A percentile compares a stretch with the other conserved stretches of the same genome.
Conservation (phyloP, 2,329 filamentous ascomycete genomes). For the Monosporascus sp. region DNA sequence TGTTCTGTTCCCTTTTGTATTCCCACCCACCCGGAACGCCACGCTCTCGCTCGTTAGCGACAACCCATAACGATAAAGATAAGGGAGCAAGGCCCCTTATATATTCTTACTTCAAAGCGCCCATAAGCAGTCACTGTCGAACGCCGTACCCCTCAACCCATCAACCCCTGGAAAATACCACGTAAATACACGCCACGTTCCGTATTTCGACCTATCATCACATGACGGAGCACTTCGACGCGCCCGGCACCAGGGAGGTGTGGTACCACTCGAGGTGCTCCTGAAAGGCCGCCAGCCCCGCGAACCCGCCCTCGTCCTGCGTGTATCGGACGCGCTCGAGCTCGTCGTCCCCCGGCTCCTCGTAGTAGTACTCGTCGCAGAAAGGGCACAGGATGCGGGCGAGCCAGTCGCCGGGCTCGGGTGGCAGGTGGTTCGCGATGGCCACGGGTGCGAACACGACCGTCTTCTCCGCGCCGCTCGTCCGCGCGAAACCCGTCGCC, state of each 20-base stretch:
- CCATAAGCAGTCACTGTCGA: too few species aligned
- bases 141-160: slow-evolving; percentile 1
- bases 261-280: slow-evolving; percentile 55
- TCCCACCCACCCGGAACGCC: too few species aligned
- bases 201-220: slow-evolving; percentile 18
- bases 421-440: slow-evolving; percentile 52
- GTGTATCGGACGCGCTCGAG: slow-evolving; percentile 43
- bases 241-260: slow-evolving; percentile 30
- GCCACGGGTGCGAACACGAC: slow-evolving; percentile 52
- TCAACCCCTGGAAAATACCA: too few species aligned
- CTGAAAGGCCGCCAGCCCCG: slow-evolving; percentile 42
- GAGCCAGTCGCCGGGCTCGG: slow-evolving; percentile 44
- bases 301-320: slow-evolving; percentile 42
- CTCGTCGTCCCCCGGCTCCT: slow-evolving; percentile 44
- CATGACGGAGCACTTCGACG: slow-evolving; percentile 41
- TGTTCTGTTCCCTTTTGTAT: too few species aligned
- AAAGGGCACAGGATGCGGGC: slow-evolving; percentile 48
- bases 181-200: too few species aligned
- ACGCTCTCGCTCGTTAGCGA: too few species aligned
- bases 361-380: slow-evolving; percentile 49
- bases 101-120: too few species aligned
- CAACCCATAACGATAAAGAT: too few species aligned
- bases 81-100: too few species aligned
- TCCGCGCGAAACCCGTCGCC: slow-evolving; percentile 37
- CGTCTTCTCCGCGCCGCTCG: slow-evolving; percentile 39